A percentile compares a stretch with the other conserved stretches of the same genome.
phyloP scores from a whole-genome alignment of 208 protist species.

The Trypanosomatidae sp. region DNA sequence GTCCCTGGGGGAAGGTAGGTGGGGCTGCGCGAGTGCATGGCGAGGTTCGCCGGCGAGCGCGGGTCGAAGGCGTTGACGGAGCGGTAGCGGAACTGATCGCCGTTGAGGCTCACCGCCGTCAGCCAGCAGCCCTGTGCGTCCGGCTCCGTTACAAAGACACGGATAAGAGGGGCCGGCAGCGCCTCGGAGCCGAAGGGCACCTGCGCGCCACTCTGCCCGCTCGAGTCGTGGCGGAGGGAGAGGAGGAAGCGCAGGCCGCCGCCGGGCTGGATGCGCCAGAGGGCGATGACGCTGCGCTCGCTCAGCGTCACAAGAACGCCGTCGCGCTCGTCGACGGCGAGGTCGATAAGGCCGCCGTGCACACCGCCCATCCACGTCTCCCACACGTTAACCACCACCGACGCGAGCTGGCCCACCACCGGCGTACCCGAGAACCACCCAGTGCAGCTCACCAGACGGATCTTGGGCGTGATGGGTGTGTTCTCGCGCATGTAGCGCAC shows the following conservation, averaged over 20 bases:
- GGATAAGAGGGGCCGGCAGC: conserved; percentile 37
- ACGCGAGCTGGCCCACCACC: conserved; percentile 60
- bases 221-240: conserved; percentile 41
- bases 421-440: conserved; percentile 38
- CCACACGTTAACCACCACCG: conserved; percentile 38
- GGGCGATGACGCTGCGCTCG: conserved; percentile 56
- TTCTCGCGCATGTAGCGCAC: conserved; percentile 70
- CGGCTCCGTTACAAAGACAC: conserved; percentile 68
- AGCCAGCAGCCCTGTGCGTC: conserved; percentile 73
- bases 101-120: conserved; percentile 61
- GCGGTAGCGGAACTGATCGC: conserved; percentile 85
- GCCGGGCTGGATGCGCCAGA: conserved; percentile 62
- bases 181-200: conserved; percentile 2
- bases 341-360: conserved; percentile 63
- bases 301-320: conserved; percentile 77
- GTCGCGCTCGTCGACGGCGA: conserved; percentile 61
- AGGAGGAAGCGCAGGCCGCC: conserved; percentile 42
- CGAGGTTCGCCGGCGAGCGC: conserved; percentile 38
- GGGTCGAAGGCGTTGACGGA: conserved; percentile 49
- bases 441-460: conserved; percentile 71
- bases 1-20: conserved; percentile 40
- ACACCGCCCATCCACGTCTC: conserved; percentile 49
- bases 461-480: conserved; percentile 59
- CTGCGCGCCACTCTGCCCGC: conserved; percentile 17
- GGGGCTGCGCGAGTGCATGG: conserved; percentile 48